These are phyloP conservation scores for Fusarium sp. DNA, from an alignment of 2,329 filamentous ascomycete genomes.

Conservation along the genomic window DNA sequence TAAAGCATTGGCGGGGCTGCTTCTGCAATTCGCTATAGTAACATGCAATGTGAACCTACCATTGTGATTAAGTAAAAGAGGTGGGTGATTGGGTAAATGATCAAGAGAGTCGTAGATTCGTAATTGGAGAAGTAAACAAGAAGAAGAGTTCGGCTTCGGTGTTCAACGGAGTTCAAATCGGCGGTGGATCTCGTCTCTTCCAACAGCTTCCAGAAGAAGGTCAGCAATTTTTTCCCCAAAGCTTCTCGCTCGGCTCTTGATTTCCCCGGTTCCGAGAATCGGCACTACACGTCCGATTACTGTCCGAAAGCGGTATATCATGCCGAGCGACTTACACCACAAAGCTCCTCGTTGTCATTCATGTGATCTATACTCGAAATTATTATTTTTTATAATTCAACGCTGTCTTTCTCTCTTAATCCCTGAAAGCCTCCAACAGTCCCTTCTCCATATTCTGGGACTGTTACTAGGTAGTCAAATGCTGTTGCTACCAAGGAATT, in stretches of 20 bases:
- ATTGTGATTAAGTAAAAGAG: conserved; percentile 40
- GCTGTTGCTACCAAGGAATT: conserved; percentile 8
- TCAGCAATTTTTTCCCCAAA: conserved; percentile 50
- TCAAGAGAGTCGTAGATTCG: conserved; percentile 34
- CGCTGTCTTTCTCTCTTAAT: background rate
- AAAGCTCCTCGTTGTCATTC: background rate
- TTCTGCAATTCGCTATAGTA: background rate
- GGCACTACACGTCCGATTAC: conserved; percentile 9
- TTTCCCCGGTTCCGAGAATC: conserved; percentile 48
- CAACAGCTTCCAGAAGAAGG: conserved; percentile 53
- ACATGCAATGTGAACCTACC: conserved; percentile 40
- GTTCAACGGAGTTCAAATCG: conserved; percentile 41
- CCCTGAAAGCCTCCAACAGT: background rate
- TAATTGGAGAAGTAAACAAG: conserved; percentile 20
- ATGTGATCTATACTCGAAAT: background rate
- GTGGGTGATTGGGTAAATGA: background rate
- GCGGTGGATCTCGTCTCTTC: conserved; percentile 49
- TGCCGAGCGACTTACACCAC: conserved; percentile 1
- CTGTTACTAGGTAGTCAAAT: conserved; percentile 10
- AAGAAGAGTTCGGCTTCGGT: conserved; percentile 29
- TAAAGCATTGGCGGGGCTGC: conserved; percentile 2
- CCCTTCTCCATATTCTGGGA: background rate
- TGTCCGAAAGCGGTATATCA: conserved; percentile 9
- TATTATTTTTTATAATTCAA: conserved; percentile 18
- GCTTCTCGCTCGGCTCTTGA: conserved; percentile 41